Percentiles rank a stretch among this genome's conserved stretches.
phyloP scores from a whole-genome alignment of 495 filamentous ascomycete species.

The Thermochaetoides thermophila region DNA sequence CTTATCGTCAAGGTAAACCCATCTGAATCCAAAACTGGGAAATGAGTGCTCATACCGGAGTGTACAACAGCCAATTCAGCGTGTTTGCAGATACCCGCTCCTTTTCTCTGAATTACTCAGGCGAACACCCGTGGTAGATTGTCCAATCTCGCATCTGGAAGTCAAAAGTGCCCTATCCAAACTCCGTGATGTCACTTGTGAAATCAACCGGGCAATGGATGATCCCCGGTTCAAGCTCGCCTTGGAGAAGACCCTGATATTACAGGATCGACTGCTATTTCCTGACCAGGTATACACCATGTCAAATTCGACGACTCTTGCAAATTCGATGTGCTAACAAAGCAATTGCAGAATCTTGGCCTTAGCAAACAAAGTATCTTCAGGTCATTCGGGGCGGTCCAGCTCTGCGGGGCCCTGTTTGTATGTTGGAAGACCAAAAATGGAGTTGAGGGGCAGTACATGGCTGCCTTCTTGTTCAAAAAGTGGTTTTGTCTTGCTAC shows the following conservation, averaged over 20 bases:
- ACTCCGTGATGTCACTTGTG: constrained; percentile 53
- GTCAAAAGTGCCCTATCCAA: constrained; percentile 59
- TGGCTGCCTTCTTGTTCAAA: constrained; percentile 76
- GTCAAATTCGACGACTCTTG: no score
- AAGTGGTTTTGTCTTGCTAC: constrained; percentile 68
- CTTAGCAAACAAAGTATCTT: constrained; percentile 43
- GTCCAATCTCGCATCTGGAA: constrained; percentile 62
- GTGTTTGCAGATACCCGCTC: constrained; percentile 84
- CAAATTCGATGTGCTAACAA: no score
- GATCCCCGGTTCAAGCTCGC: constrained; percentile 39
- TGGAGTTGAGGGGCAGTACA: constrained; percentile 58
- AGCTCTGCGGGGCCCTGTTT: constrained; percentile 75
- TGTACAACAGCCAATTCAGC: constrained; percentile 69
- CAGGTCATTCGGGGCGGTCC: constrained; percentile 67
- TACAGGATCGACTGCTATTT: constrained; percentile 65
- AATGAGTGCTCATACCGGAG: no score
- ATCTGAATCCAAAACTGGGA: no score
- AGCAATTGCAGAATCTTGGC: constrained; percentile 24
- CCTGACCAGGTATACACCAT: constrained; percentile 59
- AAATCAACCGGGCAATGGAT: constrained; percentile 68
- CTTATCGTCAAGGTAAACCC: constrained; percentile 84
- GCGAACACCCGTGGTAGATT: constrained; percentile 69
- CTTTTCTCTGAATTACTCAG: constrained; percentile 71
- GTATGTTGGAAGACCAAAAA: constrained; percentile 63
- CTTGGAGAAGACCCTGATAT: constrained; percentile 58